Evolutionary conservation across 129 eudicot genomes (phyloP), one percentile per base, ranked within the genome.

Genomic region (Helianthus annuus): DNA sequence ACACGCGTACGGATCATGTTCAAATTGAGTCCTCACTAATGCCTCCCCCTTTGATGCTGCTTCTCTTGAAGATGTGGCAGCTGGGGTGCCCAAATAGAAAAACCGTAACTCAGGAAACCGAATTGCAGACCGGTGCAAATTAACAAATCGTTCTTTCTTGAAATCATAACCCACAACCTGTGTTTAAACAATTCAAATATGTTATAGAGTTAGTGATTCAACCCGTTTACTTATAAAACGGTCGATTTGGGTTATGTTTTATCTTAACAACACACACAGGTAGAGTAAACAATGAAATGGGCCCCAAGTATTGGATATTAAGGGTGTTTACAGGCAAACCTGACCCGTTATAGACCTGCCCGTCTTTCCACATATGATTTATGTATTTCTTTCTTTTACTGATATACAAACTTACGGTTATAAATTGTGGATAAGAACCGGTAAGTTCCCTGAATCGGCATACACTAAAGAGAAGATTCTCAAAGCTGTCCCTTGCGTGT

Each of bases 401-500:
- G 22, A 19, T 19, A 19, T 7, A 17, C 6, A 2, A 54, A 66
- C 95, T 56, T 87, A 93, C 98, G 0, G 98, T 93, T 53, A 93
- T 89, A 81, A 89, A 89, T 29, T 74, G 85, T 53, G 98, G 98
- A 73, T 93, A 93, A 66, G 84, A 69, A 68, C 98, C 98, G 0
- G 98, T 93, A 68, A 93, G 95, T 76, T 93, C 98, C 57, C 98
- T 83, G 78, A 93, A 93, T 53, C 98, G 96, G 72, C 98, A 93
- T 36, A 93, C 80, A 56, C 97, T 93, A 49, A 93, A 93, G 71
- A 93, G 92, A 82, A 93, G 95, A 74, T 93, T 93, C 83, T 93
- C 98, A 64, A 83, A 93, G 79, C 98, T 93, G 79, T 93, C 98
- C 73, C 98, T 78, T 53, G 98, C 98, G 24, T 93, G 96, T 75